Percentiles rank a stretch among this genome's conserved stretches.
Conservation (phyloP, 768 basidiomycete species). For the Amanita rubescens region DNA sequence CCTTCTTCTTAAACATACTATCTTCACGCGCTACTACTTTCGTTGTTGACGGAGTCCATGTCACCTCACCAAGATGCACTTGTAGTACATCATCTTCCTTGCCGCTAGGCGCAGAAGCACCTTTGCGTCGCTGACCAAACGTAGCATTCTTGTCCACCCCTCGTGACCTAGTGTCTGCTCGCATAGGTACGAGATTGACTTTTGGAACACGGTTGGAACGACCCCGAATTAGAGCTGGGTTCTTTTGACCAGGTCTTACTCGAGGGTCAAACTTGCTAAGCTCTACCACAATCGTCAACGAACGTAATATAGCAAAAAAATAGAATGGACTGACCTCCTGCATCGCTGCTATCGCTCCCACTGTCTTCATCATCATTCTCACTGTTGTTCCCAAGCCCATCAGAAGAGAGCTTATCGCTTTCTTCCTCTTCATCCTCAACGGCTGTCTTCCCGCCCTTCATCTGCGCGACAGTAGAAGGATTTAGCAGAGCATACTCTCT, state of each 20-base stretch:
- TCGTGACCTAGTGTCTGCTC: constrained; percentile 29
- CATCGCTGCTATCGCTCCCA: constrained; percentile 46
- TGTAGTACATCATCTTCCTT: constrained; percentile 7
- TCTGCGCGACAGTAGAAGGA: constrained; percentile 69
- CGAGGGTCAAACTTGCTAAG: constrained; percentile 46
- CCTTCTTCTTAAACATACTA: constrained; percentile 35
- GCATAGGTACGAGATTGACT: constrained; percentile 62
- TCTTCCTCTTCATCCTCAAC: constrained; percentile 89
- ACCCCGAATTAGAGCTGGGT: constrained; percentile 34
- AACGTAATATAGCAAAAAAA: constrained; percentile 4
- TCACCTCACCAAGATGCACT: constrained; percentile 36
- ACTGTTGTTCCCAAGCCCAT: constrained; percentile 38
- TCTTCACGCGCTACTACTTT: constrained; percentile 27
- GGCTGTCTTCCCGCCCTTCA: constrained; percentile 58
- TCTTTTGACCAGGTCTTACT: constrained; percentile 40
- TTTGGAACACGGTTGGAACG: constrained; percentile 40
- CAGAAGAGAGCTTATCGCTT: constrained; percentile 61
- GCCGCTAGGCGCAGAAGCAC: constrained; percentile 12
- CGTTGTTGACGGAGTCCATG: constrained; percentile 62
- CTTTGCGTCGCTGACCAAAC: constrained; percentile 61
- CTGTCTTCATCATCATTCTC: constrained; percentile 32
- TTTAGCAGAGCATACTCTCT: constrained; percentile 91
- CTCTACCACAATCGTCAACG: constrained; percentile 23
- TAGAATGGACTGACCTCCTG: constrained; percentile 36
- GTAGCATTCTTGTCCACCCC: constrained; percentile 45